These are phyloP conservation scores for Verticillium zaregamsianum DNA, from an alignment of 2,329 filamentous ascomycete species.

Conservation along the genomic window DNA sequence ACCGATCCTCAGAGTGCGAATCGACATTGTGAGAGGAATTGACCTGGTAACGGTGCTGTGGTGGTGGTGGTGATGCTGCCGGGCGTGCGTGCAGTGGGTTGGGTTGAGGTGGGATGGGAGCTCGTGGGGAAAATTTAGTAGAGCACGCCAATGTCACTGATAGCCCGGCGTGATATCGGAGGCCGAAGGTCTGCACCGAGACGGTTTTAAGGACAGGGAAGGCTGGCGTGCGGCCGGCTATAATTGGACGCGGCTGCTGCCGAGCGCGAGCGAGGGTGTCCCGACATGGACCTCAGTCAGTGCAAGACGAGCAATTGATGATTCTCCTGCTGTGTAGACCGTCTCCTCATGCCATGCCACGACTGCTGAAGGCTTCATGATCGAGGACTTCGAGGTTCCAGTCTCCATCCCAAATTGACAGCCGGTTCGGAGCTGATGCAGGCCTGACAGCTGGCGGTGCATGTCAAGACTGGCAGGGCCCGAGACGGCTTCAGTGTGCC, in stretches of 20 bases:
- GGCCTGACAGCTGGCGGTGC: neutral
- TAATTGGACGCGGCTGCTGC: neutral
- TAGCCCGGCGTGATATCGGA: neutral
- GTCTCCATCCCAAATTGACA: neutral
- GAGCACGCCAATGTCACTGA: neutral
- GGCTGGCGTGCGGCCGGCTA: neutral
- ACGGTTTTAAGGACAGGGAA: neutral
- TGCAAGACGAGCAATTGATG: no score
- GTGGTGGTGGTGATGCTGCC: neutral
- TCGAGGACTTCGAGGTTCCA: neutral
- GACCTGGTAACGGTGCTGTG: neutral
- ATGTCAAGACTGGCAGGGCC: neutral
- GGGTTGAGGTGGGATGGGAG: neutral
- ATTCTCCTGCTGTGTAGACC: no score
- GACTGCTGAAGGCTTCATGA: neutral
- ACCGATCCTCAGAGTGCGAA: constrained; percentile 39
- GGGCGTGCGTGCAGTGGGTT: neutral
- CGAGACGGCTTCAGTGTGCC: neutral
- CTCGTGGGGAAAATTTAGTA: neutral
- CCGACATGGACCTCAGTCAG: neutral
- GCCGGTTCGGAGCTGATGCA: neutral
- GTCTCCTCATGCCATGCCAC: no score
- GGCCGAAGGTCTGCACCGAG: neutral
- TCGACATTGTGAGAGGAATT: constrained; percentile 27
- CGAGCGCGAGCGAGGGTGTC: neutral